These are phyloP conservation scores for Dissophora ornata DNA, from an alignment of 192 early-diverging fungal genomes.

Conservation along the genomic window DNA sequence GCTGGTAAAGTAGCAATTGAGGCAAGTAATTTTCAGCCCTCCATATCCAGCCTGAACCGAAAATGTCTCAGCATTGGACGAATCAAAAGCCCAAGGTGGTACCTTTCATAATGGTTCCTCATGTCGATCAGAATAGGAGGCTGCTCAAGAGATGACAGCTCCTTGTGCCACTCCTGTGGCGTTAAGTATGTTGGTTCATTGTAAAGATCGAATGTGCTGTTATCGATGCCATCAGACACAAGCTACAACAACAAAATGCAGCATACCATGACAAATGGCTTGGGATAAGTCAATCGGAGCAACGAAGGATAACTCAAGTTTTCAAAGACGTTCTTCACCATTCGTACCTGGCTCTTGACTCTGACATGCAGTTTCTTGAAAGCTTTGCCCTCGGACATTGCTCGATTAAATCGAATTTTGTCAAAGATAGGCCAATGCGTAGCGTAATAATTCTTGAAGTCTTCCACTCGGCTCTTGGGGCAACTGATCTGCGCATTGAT, in stretches of 20 bases:
- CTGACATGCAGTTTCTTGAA: constrained; percentile 78
- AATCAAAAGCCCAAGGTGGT: no score
- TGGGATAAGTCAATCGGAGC: no score
- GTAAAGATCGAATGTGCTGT: constrained; percentile 63
- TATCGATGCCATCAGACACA: constrained; percentile 67
- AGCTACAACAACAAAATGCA: constrained; percentile 50
- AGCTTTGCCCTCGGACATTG: constrained; percentile 68
- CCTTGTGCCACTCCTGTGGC: constrained; percentile 75
- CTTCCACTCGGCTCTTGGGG: constrained; percentile 60
- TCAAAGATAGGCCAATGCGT: constrained; percentile 49
- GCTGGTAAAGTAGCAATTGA: constrained; percentile 23
- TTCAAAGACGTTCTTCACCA: no score
- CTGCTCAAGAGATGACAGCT: constrained; percentile 58
- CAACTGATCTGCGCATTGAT: constrained; percentile 86
- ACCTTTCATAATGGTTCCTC: constrained; percentile 84
- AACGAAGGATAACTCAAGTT: no score
- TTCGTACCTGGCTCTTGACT: constrained; percentile 69
- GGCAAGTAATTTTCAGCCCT: no score
- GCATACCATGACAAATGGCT: no score
- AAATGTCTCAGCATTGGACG: no score
- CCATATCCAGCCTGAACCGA: no score
- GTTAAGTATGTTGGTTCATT: constrained; percentile 74
- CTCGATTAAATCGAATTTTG: constrained; percentile 71
- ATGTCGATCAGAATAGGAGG: constrained; percentile 76
- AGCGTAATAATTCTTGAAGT: constrained; percentile 65